Evolutionary conservation across 139 green algal species (phyloP).

Genomic region (Edaphochlamys debaryana): DNA sequence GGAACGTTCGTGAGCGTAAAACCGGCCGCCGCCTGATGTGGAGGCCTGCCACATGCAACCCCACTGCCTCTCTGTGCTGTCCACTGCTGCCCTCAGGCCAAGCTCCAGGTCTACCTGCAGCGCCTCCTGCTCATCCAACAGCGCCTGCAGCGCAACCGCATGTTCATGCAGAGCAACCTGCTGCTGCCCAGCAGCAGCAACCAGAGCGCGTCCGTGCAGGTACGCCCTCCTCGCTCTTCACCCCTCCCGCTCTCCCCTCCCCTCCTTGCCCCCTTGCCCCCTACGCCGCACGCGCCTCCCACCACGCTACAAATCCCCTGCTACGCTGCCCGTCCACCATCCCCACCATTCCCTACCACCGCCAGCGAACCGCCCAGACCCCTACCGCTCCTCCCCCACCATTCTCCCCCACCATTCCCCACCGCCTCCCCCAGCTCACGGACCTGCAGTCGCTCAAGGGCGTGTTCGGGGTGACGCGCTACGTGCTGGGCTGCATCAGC

Average conservation of each 20-base stretch:
- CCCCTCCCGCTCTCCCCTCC: neutral
- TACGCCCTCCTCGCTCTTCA: neutral
- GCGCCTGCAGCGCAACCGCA: conserved; percentile 68
- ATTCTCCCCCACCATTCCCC: neutral
- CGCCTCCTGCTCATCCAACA: conserved; percentile 79
- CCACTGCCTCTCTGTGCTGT: too few relatives aligned
- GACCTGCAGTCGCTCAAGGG: conserved; percentile 85
- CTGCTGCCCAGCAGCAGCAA: conserved; percentile 7
- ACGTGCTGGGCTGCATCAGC: conserved; percentile 85
- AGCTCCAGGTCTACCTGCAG: conserved; percentile 77
- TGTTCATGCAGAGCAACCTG: conserved; percentile 65
- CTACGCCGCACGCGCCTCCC: too few relatives aligned
- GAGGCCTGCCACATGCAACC: too few relatives aligned
- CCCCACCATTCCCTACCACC: too few relatives aligned
- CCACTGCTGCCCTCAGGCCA: too few relatives aligned
- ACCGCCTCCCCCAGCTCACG: conserved; percentile 61
- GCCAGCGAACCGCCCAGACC: too few relatives aligned
- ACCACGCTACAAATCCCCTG: too few relatives aligned
- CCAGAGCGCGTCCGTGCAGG: neutral
- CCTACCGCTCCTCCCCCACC: neutral
- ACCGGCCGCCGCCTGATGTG: too few relatives aligned
- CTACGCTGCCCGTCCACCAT: too few relatives aligned
- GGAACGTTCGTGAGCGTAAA: too few relatives aligned
- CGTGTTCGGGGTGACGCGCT: conserved; percentile 60
- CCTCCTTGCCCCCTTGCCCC: neutral